Evolutionary conservation across 2,329 filamentous ascomycete genomes (phyloP), one percentile per base, ranked within the genome.

Genomic region (Neocucurbitaria cava): DNA sequence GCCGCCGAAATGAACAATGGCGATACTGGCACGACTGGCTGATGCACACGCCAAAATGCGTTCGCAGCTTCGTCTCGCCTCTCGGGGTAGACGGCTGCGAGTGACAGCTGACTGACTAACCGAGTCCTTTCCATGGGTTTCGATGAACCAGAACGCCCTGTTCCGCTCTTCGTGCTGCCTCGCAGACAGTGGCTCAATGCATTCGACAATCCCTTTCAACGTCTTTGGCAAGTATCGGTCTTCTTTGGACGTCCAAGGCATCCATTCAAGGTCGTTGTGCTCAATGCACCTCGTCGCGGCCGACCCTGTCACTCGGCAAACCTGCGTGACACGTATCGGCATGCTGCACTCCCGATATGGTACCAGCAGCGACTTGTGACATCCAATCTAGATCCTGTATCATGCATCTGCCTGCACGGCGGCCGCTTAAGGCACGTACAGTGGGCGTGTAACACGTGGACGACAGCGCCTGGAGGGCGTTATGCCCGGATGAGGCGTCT

Each of bases 271-370:
- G 20, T 17, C 24, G 11, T 15, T 11, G n/a, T 24, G 15, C 26
- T 20, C 11, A 21, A 21, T 20, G 3, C 35, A 40, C 3, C 13
- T 20, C 39, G 26, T 23, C 39, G 20, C n/a, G n/a, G n/a, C 40
- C 40, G 23, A 17, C 40, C 40, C 6, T 42, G 40, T 28, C 40
- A 31, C 56, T 64, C 62, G 64, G 58, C 51, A 54, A 39, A 62
- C 61, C 50, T 67, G 59, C 62, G 56, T 63, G 64, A 62, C 63
- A 67, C 64, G 62, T 62, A 57, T 59, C 55, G 46, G 51, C 56
- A 41, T 46, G 45, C 49, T 50, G 47, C 46, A 38, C 46, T 31
- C 30, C 44, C 31, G 46, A 31, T 47, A 41, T 49, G 46, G 45
- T 46, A 53, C 54, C 46, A 35, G 31, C 13, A n/a, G 31, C 3